Conservation (phyloP, 306 rosid genomes). For the Sicyos baderoa region DNA sequence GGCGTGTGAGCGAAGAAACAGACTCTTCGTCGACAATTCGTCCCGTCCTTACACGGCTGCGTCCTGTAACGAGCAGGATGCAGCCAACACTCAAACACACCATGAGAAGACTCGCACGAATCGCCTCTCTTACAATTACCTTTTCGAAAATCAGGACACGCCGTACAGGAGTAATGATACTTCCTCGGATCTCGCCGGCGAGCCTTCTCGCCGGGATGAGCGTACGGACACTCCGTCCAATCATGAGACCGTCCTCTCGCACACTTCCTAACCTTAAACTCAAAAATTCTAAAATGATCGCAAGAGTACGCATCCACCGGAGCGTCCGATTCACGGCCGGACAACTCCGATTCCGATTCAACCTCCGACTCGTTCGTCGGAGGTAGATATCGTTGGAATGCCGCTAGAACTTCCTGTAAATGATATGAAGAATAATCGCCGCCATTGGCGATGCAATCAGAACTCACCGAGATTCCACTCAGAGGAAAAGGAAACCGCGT, state of each 20-base stretch:
- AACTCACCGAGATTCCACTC: constrained; percentile 32
- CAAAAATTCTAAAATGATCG: constrained; percentile 86
- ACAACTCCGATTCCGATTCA: constrained; percentile 49
- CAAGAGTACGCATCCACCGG: constrained; percentile 83
- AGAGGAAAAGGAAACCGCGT: constrained; percentile 33
- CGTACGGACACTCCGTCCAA: constrained; percentile 99
- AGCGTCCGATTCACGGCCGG: constrained; percentile 41
- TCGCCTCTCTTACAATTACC: constrained; percentile 80
- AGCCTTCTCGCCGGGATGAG: constrained; percentile 99
- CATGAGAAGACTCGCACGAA: constrained; percentile 80
- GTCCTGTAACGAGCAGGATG: constrained; percentile 94
- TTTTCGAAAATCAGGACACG: constrained; percentile 87
- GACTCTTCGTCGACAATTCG: constrained; percentile 64
- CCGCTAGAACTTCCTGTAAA: constrained; percentile 46
- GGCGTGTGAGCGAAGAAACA: constrained; percentile 95
- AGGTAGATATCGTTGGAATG: constrained; percentile 54
- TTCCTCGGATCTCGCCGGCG: constrained; percentile 86
- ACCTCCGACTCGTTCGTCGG: constrained; percentile 39
- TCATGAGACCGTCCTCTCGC: constrained; percentile 92
- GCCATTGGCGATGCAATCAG: constrained; percentile 38
- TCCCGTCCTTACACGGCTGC: constrained; percentile 93
- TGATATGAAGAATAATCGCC: constrained; percentile 44
- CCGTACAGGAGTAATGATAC: constrained; percentile 78
- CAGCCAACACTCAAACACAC: constrained; percentile 97
- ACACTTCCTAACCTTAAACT: constrained; percentile 81